phyloP scores from a whole-genome alignment of 768 basidiomycete species.

The Boletus vinaceobasis region DNA sequence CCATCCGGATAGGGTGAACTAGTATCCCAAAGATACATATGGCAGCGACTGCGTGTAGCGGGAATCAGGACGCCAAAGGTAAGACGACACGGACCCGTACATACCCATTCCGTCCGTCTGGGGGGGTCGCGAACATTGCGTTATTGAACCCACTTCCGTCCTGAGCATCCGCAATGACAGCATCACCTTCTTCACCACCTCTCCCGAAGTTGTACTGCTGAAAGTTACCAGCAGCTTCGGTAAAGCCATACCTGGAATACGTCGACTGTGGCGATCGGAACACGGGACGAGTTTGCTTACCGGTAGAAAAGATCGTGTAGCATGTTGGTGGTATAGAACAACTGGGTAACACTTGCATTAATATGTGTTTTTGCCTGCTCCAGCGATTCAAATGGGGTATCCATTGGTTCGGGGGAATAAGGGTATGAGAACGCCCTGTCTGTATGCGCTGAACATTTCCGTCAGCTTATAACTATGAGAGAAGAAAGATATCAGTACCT shows the following conservation, averaged over 20 bases:
- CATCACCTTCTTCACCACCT: slow-evolving; percentile 84
- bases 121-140: slow-evolving; percentile 87
- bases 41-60: slow-evolving; percentile 51
- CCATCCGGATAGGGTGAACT: slow-evolving; percentile 90
- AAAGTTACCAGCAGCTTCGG: slow-evolving; percentile 92
- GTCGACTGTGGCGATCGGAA: neutral
- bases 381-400: slow-evolving; percentile 49
- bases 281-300: slow-evolving; percentile 20
- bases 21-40: slow-evolving; percentile 97
- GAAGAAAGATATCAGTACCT: slow-evolving; percentile 21
- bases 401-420: slow-evolving; percentile 66
- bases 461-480: neutral
- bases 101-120: slow-evolving; percentile 75
- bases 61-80: neutral
- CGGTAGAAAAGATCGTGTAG: slow-evolving; percentile 82
- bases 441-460: neutral
- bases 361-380: slow-evolving; percentile 79
- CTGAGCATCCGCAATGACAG: slow-evolving; percentile 92
- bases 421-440: slow-evolving; percentile 58
- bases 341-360: slow-evolving; percentile 80
- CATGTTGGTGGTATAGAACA: slow-evolving; percentile 85
- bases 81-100: slow-evolving; percentile 1
- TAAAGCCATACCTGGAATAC: slow-evolving; percentile 75
- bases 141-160: slow-evolving; percentile 93
- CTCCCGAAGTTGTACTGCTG: slow-evolving; percentile 95